Evolutionary conservation across 1,284 basidiomycete genomes (phyloP), one percentile per base, ranked within the genome.

Genomic region (Mycena citricolor): DNA sequence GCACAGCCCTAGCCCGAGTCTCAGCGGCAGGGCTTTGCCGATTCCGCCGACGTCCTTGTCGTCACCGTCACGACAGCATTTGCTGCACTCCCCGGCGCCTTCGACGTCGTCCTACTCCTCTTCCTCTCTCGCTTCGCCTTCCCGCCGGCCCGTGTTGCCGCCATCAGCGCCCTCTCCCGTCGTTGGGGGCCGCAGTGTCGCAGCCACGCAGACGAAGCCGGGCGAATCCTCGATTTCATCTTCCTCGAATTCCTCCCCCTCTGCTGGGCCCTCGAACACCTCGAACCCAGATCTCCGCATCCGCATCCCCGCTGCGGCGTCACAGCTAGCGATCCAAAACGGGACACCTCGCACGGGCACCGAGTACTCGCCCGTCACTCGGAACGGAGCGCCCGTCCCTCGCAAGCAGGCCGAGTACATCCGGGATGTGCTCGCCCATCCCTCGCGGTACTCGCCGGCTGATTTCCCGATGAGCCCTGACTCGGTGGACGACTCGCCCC

Each of bases 351-450:
- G n/a, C 22, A 8, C 17, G 24, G 8, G 12, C 7, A 13, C 34
- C 6, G 32, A 4, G 8, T 39, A 52, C 21, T 49, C 51, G n/a
- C 51, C 51, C 11, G 39, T 52, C 4, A 52, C 47, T 16, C 51
- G 47, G 31, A 42, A 52, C 40, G 51, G 51, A n/a, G 43, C 41
- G 7, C 51, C 46, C 16, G 35, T 52, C 10, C 47, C 36, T 11
- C 42, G 39, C 8, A 40, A 42, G 10, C 34, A 52, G 29, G 51
- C 34, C 5, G 46, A 40, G 8, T 23, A 39, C 21, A 44, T 52
- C 11, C 46, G 47, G n/a, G 43, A 12, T 13, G 13, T 52, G 5
- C 10, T 52, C 19, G 33, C 37, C 5, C 25, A 34, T 25, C 45
- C 17, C 42, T 39, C 21, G 28, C 32, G 1, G 37, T 14, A 11